Evolutionary conservation across 768 basidiomycete species (phyloP), one percentile per base, ranked within the genome.

Genomic region (Trametes sanguinea): DNA sequence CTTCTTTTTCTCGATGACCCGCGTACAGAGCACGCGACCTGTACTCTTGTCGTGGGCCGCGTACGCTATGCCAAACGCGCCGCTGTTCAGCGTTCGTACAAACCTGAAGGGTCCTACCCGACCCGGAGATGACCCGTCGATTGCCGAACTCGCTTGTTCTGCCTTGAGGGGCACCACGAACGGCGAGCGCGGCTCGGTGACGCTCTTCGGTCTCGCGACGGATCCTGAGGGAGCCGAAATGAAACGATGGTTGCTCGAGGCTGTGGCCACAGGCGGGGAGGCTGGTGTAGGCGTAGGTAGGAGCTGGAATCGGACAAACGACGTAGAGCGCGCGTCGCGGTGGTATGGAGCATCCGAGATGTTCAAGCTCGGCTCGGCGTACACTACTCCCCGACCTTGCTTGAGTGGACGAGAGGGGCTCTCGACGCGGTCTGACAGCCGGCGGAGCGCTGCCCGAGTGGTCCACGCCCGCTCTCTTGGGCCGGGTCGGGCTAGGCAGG

Each of bases 31-130:
- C 10, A 68, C 62, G 22, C 64, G 61, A 2, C 65, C 65, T 2
- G 65, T 62, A 8, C 46, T 55, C 13, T 35, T 9, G 44, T 72
- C 71, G 30, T 54, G 63, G 22, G 67, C 60, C 0, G 51, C 52
- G 40, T 63, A 68, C 10, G 66, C 62, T 35, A 60, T 48, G n/a
- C 70, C 70, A 56, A 58, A 70, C 30, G 64, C 59, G 37, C 71
- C 70, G 17, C 57, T 61, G 35, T 64, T 53, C 7, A 71, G 60
- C 22, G 43, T 33, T 30, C 61, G 59, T 27, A 70, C 39, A 45
- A 67, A 64, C 58, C 65, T 54, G 61, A 71, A 65, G 30, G 68
- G 70, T 14, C 69, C 68, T 8, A 63, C 54, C 22, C 45, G 45
- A n/a, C 9, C 30, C 47, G 53, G 16, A 2, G 57, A 43, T 14